Base-by-base conservation (phyloP, 345 rosid species). In the Euclidium syriacum region DNA sequence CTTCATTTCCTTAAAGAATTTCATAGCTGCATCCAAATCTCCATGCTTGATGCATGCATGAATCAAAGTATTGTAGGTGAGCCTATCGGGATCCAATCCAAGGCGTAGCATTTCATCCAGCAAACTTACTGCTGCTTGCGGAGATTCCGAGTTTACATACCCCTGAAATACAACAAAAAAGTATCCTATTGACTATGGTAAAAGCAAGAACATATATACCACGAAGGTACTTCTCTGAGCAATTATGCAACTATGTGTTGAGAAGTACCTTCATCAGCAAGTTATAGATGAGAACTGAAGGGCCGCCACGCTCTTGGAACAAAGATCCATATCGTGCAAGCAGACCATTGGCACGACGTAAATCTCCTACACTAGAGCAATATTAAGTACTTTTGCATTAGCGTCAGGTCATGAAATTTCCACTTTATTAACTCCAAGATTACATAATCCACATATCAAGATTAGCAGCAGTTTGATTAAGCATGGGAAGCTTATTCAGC, bases 321-420 rank as follows among this genome's bases (percentile, higher is more conserved):
- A 85, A 58, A 68, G 69, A 62, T 20, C 84, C 85, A 71, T 78
- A 81, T 62, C 84, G 78, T 26, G 95, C 91, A 67, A 87, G 87
- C 73, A 83, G 77, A 72, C 91, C 95, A 81, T 78, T 83, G 54
- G 85, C 87, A 58, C 84, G 82, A 68, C 85, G 87, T 64, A 85
- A 58, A 81, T 87, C 88, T 80, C 95, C 89, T 81, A 84, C 84
- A 80, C 89, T 83, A 81, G 73, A 81, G 74, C 81, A 78, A 71
- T 25, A 32, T 16, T 54, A 63, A 48, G 20, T 56, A 43, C 10
- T 48, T 55, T 20, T 24, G 64, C 59, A 55, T 71, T 70, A 70
- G 23, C 64, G 14, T 46, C 17, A 22, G 11, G 41, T 40, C 56
- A 60, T 3, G 55, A 43, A 0, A 56, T 8, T 42, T 47, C 25